Conservation (phyloP, 2,329 filamentous ascomycete species). For the Diaporthe longicolla region DNA sequence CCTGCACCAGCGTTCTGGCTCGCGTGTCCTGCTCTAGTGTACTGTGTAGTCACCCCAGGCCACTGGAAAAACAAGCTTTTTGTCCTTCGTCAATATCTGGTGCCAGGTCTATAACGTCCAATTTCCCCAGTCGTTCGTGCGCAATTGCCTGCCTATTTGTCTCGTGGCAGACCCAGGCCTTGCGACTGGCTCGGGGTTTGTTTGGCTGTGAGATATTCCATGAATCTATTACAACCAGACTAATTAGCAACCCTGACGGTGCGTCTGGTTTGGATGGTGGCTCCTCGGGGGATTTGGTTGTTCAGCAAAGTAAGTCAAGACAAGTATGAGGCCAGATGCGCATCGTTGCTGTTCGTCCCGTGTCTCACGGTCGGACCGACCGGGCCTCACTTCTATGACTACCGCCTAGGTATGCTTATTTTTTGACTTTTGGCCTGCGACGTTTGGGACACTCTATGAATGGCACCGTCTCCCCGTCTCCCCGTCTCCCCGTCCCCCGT, state of each 20-base stretch:
- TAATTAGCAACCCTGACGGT: too few species aligned
- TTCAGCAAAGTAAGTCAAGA: neutral
- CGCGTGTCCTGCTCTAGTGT: neutral
- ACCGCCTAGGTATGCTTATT: neutral
- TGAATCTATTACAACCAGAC: neutral
- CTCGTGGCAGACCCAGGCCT: neutral
- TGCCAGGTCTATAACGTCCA: neutral
- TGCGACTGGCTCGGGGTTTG: neutral
- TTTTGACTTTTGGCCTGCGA: constrained; percentile 22
- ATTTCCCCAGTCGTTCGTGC: constrained; percentile 15
- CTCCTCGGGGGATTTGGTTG: too few species aligned
- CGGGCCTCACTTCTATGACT: neutral
- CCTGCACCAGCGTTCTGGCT: neutral
- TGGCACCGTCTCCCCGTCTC: neutral
- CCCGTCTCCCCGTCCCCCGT: constrained; percentile 15
- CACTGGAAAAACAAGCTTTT: constrained; percentile 23
- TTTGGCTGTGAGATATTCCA: neutral
- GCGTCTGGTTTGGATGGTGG: neutral
- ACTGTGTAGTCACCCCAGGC: neutral
- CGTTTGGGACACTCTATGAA: neutral
- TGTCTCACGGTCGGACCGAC: neutral
- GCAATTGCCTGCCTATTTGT: neutral
- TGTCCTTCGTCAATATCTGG: constrained; percentile 6
- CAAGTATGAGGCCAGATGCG: neutral
- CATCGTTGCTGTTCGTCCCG: neutral